These are phyloP conservation scores for Thuja plicata DNA, from an alignment of 83 land plant species.

Conservation along the genomic window DNA sequence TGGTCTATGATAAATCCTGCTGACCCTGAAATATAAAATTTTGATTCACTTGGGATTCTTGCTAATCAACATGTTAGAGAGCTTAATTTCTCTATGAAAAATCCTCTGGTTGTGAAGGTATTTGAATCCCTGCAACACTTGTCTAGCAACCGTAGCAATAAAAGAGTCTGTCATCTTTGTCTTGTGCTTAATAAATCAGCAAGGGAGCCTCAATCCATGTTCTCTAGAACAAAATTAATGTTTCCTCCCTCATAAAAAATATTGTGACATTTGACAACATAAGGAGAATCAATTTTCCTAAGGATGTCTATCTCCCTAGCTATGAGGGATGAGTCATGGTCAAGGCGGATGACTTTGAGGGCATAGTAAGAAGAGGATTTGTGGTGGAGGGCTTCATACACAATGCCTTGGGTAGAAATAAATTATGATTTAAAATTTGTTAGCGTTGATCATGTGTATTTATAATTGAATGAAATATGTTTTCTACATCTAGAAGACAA, in stretches of 20 bases:
- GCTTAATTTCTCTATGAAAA: conserved; percentile 73
- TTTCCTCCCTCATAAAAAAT: conserved; percentile 23
- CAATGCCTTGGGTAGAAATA: no score
- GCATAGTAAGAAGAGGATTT: no score
- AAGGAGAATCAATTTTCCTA: background rate
- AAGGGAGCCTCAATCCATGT: conserved; percentile 39
- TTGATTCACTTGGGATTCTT: background rate
- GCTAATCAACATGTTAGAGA: conserved; percentile 37
- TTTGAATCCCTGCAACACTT: conserved; percentile 33
- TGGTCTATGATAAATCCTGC: conserved; percentile 27
- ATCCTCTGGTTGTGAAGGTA: conserved; percentile 48
- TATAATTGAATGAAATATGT: no score
- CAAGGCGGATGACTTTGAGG: conserved; percentile 63
- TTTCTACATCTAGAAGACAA: no score
- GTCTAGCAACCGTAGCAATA: conserved; percentile 18
- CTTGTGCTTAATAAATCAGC: conserved; percentile 6
- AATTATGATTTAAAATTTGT: no score
- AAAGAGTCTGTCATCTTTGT: no score
- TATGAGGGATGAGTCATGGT: conserved; percentile 62
- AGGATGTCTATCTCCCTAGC: conserved; percentile 70
- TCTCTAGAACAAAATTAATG: conserved; percentile 29
- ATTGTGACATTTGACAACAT: no score
- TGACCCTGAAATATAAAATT: conserved; percentile 67
- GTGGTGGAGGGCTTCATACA: no score
- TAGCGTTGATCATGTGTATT: no score